A percentile compares a stretch with the other conserved stretches of the same genome.
These are phyloP conservation scores for Gnomoniopsis smithogilvyi DNA, from an alignment of 2,329 filamentous ascomycete species.

Conservation along the genomic window DNA sequence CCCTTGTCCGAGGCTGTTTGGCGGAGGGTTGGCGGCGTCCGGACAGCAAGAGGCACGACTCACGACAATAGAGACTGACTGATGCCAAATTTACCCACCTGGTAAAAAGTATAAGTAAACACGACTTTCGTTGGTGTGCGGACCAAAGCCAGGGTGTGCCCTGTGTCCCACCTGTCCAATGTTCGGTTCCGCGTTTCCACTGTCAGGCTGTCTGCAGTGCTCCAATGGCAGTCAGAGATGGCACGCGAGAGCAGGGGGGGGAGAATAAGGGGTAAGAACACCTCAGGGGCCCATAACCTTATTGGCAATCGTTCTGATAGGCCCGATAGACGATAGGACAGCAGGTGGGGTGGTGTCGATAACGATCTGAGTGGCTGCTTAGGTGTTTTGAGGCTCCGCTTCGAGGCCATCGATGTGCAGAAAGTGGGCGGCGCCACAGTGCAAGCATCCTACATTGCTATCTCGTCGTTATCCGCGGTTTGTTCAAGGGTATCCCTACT, in stretches of 20 bases:
- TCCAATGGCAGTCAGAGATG: too few relatives aligned
- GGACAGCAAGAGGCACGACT: neutral
- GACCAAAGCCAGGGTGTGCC: neutral
- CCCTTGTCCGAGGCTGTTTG: neutral
- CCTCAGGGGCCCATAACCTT: conserved; percentile 13
- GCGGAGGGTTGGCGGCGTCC: neutral
- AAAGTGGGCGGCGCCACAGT: neutral
- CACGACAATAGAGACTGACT: neutral
- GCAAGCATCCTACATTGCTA: neutral
- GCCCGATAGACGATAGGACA: conserved; percentile 1
- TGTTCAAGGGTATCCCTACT: neutral
- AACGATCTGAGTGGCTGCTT: conserved; percentile 5
- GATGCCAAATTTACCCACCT: conserved; percentile 10
- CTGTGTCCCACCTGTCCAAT: too few relatives aligned
- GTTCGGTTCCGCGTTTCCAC: too few relatives aligned
- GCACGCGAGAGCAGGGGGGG: too few relatives aligned
- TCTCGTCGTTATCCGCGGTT: neutral
- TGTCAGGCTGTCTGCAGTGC: too few relatives aligned
- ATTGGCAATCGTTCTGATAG: conserved; percentile 14
- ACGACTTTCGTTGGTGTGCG: neutral
- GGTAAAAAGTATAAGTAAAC: neutral
- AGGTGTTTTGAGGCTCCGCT: conserved; percentile 6
- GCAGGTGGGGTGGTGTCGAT: neutral
- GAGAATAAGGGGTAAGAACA: neutral
- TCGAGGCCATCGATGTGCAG: neutral